A percentile compares a stretch with the other conserved stretches of the same genome.
These are phyloP conservation scores for Diaporthe australafricana DNA, from an alignment of 2,329 filamentous ascomycete species.

Conservation along the genomic window DNA sequence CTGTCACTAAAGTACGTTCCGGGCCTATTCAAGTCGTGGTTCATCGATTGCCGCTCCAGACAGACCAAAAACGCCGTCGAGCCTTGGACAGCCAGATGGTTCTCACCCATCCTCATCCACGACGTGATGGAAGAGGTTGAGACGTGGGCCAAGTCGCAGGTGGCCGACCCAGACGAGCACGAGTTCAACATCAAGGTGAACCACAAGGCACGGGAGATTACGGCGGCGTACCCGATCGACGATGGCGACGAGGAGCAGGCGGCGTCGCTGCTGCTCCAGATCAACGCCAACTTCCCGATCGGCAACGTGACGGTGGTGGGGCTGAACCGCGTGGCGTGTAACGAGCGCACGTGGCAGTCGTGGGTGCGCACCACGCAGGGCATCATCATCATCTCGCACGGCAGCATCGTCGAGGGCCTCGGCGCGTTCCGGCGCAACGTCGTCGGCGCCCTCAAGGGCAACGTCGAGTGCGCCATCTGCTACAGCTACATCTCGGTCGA, in stretches of 20 bases:
- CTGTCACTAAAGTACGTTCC: constrained; percentile 81
- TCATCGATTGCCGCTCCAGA: constrained; percentile 81
- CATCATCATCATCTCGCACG: constrained; percentile 93
- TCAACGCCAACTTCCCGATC: constrained; percentile 87
- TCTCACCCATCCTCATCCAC: constrained; percentile 77
- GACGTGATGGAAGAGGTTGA: constrained; percentile 75
- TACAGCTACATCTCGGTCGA: constrained; percentile 93
- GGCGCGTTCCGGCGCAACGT: constrained; percentile 89
- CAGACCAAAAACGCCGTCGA: constrained; percentile 85
- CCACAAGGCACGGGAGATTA: constrained; percentile 78
- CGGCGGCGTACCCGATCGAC: constrained; percentile 81
- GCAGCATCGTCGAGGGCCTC: constrained; percentile 87
- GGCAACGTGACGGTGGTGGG: constrained; percentile 81
- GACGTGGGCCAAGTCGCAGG: constrained; percentile 71
- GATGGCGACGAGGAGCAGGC: constrained; percentile 76
- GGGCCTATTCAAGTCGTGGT: constrained; percentile 85
- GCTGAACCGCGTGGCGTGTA: constrained; percentile 85
- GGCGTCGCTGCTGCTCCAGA: constrained; percentile 82
- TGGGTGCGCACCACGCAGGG: constrained; percentile 92
- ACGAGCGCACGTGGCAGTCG: constrained; percentile 90
- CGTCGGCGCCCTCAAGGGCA: constrained; percentile 87
- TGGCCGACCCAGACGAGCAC: constrained; percentile 62
- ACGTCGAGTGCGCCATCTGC: constrained; percentile 96
- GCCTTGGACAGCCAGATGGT: constrained; percentile 85
- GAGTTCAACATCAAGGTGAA: constrained; percentile 77